These are phyloP conservation scores for Paramecium primaurelia DNA, from an alignment of 73 alveolate genomes.

Conservation along the genomic window DNA sequence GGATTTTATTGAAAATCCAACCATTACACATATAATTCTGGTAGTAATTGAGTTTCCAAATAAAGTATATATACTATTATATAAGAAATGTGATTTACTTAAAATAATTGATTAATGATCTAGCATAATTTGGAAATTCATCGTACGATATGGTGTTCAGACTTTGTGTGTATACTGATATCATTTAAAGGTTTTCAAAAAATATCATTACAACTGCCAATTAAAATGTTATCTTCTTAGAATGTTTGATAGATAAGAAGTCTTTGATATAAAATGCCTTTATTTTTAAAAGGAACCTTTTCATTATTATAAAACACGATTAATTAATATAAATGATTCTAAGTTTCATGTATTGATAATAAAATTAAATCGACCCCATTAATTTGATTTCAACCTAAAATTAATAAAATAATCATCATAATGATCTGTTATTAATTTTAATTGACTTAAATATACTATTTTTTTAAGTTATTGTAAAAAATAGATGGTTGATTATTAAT, in stretches of 20 bases:
- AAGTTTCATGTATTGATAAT: background rate
- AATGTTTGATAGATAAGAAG: background rate
- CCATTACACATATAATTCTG: background rate
- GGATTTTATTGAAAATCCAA: background rate
- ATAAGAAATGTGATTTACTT: background rate
- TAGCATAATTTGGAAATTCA: background rate
- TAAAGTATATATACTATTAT: background rate
- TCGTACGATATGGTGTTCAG: background rate
- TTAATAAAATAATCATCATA: background rate
- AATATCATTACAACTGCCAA: background rate
- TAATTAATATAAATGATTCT: background rate
- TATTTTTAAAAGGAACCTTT: background rate
- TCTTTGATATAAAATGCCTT: background rate
- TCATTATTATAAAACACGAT: background rate
- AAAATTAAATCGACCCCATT: background rate
- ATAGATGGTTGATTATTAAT: background rate
- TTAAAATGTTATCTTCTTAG: background rate
- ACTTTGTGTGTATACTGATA: background rate
- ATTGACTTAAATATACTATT: no score
- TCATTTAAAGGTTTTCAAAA: background rate
- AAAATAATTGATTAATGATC: background rate
- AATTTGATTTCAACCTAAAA: background rate
- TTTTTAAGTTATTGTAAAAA: no score
- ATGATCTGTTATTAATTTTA: background rate
- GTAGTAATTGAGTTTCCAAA: background rate